A percentile compares a stretch with the other conserved stretches of the same genome.
Evolutionary conservation across 192 early-diverging fungal genomes (phyloP).

Genomic region (Coemansia sp.): DNA sequence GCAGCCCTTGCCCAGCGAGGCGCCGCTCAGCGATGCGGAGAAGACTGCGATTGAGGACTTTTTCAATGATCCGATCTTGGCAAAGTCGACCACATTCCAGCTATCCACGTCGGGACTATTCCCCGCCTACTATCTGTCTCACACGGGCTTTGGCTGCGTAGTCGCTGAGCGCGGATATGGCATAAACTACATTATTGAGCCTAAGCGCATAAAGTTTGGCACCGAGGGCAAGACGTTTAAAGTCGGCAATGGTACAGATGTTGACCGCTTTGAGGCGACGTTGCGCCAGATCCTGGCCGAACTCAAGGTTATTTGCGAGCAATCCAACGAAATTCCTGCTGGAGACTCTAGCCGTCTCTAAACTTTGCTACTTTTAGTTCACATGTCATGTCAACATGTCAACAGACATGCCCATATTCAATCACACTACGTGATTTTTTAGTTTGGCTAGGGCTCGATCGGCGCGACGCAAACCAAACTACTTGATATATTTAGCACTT

Average conservation of each 20-base stretch:
- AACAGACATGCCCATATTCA: not conserved
- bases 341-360: slow-evolving; percentile 24
- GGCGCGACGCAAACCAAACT: too few species aligned
- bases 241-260: slow-evolving; percentile 32
- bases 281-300: slow-evolving; percentile 29
- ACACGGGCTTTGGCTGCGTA: slow-evolving; percentile 88
- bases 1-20: slow-evolving; percentile 48
- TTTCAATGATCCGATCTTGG: slow-evolving; percentile 74
- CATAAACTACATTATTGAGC: slow-evolving; percentile 82
- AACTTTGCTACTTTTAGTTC: not conserved
- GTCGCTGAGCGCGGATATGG: slow-evolving; percentile 80
- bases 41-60: slow-evolving; percentile 31
- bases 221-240: slow-evolving; percentile 71
- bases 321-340: slow-evolving; percentile 15
- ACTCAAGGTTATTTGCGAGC: slow-evolving; percentile 31
- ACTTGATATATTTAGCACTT: not conserved
- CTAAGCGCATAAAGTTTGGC: slow-evolving; percentile 73
- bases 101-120: slow-evolving; percentile 81
- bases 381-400: slow-evolving; percentile 1
- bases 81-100: slow-evolving; percentile 68
- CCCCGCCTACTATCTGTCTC: slow-evolving; percentile 68
- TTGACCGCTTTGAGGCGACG: slow-evolving; percentile 21
- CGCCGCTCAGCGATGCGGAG: slow-evolving; percentile 17
- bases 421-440: not conserved
- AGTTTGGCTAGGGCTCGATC: too few species aligned